These are phyloP conservation scores for Rhipidocladum racemiflorum DNA, from an alignment of 176 grass and related monocot genomes.

Conservation along the genomic window DNA sequence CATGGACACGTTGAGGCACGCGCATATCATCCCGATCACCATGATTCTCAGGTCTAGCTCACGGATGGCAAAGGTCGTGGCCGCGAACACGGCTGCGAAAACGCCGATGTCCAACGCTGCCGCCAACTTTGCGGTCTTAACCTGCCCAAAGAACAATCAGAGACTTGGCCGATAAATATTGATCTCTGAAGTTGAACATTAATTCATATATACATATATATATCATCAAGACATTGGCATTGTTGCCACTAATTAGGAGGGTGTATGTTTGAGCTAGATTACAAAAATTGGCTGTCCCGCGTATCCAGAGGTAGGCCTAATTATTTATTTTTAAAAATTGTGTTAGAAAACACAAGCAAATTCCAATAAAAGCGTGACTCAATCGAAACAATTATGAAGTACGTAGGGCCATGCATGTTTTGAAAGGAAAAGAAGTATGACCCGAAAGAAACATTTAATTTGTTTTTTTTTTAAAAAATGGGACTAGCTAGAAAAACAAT, in stretches of 20 bases:
- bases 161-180: not conserved
- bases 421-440: not conserved
- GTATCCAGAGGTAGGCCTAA: not conserved
- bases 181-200: no score
- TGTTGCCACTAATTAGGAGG: not conserved
- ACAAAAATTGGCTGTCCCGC: not conserved
- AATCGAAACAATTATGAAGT: not conserved
- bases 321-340: not conserved
- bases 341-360: not conserved
- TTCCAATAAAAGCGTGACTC: not conserved
- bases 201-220: no score
- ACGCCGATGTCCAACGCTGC: constrained; percentile 38
- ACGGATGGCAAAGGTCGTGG: constrained; percentile 33
- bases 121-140: constrained; percentile 40
- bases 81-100: constrained; percentile 46
- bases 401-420: not conserved
- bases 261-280: not conserved
- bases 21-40: constrained; percentile 48
- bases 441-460: not conserved
- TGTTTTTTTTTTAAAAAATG: not conserved
- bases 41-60: constrained; percentile 33
- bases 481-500: not conserved
- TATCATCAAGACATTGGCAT: not conserved
- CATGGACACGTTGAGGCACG: constrained; percentile 54
- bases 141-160: constrained; percentile 12